Conservation (phyloP, 2,329 filamentous ascomycete species). For the Colletotrichum agaves region DNA sequence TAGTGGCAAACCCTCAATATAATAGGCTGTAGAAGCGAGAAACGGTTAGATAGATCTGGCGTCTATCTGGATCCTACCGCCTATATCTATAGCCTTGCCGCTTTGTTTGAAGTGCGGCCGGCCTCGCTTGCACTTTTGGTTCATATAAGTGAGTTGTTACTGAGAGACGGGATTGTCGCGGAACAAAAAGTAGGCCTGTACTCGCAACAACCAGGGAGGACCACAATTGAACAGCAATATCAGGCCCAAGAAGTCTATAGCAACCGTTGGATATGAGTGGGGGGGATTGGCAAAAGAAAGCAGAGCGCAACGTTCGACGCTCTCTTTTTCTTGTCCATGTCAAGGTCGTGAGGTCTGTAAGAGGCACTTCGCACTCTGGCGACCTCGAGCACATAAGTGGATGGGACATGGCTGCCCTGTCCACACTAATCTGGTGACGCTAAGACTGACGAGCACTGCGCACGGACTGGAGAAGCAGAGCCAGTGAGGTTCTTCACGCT, state of each 20-base stretch:
- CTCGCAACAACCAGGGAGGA: not conserved
- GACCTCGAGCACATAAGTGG: not conserved
- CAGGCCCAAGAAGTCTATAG: constrained; percentile 13
- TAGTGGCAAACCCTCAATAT: constrained; percentile 25
- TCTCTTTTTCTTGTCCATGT: not conserved
- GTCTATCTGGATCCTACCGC: constrained; percentile 7
- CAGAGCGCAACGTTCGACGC: constrained; percentile 16
- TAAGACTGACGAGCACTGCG: constrained; percentile 32
- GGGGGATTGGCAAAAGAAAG: constrained; percentile 14
- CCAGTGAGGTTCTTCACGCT: constrained; percentile 14
- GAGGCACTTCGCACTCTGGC: not conserved
- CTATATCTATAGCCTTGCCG: not conserved
- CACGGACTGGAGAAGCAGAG: constrained; percentile 30
- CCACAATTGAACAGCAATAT: not conserved
- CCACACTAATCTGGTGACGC: constrained; percentile 14
- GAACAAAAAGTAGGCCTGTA: not conserved
- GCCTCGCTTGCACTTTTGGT: not conserved
- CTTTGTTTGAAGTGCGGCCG: constrained; percentile 12
- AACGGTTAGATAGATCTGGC: constrained; percentile 4
- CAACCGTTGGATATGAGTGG: constrained; percentile 21
- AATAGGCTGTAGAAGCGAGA: not conserved
- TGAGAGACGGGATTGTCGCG: constrained; percentile 7
- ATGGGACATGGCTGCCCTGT: not conserved
- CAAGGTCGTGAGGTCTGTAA: not conserved
- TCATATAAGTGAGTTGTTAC: constrained; percentile 22